These are phyloP conservation scores for Saccharomyces hybrid DNA, from an alignment of 1,139 yeast species.

Conservation along the genomic window DNA sequence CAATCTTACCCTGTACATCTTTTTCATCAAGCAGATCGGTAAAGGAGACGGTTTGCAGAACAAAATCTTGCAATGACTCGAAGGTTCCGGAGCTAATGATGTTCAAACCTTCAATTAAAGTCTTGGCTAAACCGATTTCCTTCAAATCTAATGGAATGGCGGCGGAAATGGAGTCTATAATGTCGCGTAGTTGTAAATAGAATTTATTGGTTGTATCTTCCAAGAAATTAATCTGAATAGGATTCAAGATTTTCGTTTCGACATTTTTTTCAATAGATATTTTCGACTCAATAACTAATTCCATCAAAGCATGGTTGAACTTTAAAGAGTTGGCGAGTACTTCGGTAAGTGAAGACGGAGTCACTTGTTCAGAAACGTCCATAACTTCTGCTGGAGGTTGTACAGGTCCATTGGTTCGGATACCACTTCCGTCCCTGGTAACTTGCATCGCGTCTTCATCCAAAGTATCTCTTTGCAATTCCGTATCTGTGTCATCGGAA, in stretches of 20 bases:
- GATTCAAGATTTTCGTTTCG: constrained; percentile 9
- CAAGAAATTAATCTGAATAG: constrained; percentile 19
- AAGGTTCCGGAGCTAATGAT: not conserved
- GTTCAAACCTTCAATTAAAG: not conserved
- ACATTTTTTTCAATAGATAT: constrained; percentile 2
- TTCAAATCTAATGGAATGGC: not conserved
- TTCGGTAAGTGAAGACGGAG: constrained; percentile 21
- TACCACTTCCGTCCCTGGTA: constrained; percentile 12
- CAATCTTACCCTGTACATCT: constrained; percentile 8
- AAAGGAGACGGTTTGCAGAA: constrained; percentile 5
- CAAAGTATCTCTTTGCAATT: constrained; percentile 4
- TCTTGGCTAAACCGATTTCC: not conserved
- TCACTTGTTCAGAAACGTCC: constrained; percentile 26
- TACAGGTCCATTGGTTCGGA: constrained; percentile 4
- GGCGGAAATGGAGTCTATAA: constrained; percentile 6
- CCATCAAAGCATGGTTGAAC: constrained; percentile 17
- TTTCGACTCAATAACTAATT: constrained; percentile 14
- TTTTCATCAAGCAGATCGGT: constrained; percentile 11
- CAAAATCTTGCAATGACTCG: not conserved
- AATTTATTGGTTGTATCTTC: constrained; percentile 15
- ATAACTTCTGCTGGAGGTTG: constrained; percentile 13
- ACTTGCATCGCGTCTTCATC: constrained; percentile 1
- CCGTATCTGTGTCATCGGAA: constrained; percentile 3
- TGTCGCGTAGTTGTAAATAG: constrained; percentile 15
- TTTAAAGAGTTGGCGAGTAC: constrained; percentile 18